Conservation (phyloP, 305 asterid genomes). For the Fraxinus baroniana region DNA sequence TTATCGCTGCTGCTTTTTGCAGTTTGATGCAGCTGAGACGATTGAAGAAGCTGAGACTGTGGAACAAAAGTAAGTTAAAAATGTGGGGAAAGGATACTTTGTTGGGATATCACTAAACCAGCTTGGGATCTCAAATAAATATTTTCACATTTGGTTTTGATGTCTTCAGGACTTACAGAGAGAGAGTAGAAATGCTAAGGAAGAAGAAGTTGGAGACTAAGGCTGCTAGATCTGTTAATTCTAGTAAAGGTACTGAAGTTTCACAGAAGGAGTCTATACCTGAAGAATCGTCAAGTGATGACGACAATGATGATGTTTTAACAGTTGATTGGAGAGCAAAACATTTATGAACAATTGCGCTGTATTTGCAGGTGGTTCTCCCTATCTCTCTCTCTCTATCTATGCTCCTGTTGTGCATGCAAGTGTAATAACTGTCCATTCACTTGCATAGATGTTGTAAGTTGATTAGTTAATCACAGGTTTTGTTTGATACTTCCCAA, state of each 20-base stretch:
- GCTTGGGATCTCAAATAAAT: slow-evolving; percentile 14
- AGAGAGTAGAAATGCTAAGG: slow-evolving; percentile 68
- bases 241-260: slow-evolving; percentile 36
- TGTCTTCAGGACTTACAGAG: slow-evolving; percentile 51
- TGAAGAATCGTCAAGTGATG: slow-evolving; percentile 66
- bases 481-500: background rate
- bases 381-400: slow-evolving; percentile 4
- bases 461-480: background rate
- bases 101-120: slow-evolving; percentile 22
- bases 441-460: background rate
- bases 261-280: slow-evolving; percentile 34
- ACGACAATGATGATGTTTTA: slow-evolving; percentile 50
- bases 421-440: background rate
- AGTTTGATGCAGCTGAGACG: slow-evolving; percentile 91
- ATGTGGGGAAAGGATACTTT: slow-evolving; percentile 4
- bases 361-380: slow-evolving; percentile 23
- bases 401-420: slow-evolving; percentile 1
- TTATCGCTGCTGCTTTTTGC: slow-evolving; percentile 28
- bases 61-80: slow-evolving; percentile 64
- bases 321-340: slow-evolving; percentile 92
- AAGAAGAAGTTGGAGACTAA: slow-evolving; percentile 71
- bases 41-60: slow-evolving; percentile 85
- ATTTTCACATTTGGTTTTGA: slow-evolving; percentile 6
- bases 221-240: slow-evolving; percentile 53
- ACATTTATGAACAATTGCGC: slow-evolving; percentile 45